These are phyloP conservation scores for Solanum paucissectum DNA, from an alignment of 257 asterid species.

Conservation along the genomic window DNA sequence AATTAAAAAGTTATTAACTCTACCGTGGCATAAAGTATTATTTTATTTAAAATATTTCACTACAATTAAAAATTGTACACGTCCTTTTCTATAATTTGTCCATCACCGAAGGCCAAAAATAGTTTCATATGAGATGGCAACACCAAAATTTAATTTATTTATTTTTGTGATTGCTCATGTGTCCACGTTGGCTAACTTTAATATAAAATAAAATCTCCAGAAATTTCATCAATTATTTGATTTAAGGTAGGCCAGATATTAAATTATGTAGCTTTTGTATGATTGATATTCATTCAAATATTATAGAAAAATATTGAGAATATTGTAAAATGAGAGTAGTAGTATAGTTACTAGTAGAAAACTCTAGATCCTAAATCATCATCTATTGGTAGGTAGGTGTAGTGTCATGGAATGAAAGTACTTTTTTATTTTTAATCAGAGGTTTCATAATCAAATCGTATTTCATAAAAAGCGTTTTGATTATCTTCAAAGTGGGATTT, in stretches of 20 bases:
- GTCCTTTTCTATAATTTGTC: background rate
- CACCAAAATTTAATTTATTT: background rate
- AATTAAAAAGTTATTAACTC: background rate
- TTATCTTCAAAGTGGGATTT: background rate
- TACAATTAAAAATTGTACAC: background rate
- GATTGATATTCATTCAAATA: background rate
- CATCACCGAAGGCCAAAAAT: background rate
- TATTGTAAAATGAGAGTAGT: background rate
- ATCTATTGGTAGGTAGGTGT: background rate
- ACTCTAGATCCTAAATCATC: background rate
- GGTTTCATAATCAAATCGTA: background rate
- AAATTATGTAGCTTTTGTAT: background rate
- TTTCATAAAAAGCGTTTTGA: background rate
- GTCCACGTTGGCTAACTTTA: background rate
- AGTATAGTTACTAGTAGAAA: background rate
- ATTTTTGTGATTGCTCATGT: background rate
- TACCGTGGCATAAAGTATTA: background rate
- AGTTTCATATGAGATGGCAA: background rate
- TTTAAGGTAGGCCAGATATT: background rate
- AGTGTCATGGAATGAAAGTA: background rate
- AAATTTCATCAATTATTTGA: background rate
- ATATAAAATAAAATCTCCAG: background rate
- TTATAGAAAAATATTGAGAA: background rate
- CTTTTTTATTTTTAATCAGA: fast-evolving
- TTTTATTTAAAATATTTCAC: background rate